Percentiles rank a stretch among this genome's conserved stretches.
These are phyloP conservation scores for Magnolia sinica DNA, from an alignment of 164 flowering plant genomes.

Conservation along the genomic window DNA sequence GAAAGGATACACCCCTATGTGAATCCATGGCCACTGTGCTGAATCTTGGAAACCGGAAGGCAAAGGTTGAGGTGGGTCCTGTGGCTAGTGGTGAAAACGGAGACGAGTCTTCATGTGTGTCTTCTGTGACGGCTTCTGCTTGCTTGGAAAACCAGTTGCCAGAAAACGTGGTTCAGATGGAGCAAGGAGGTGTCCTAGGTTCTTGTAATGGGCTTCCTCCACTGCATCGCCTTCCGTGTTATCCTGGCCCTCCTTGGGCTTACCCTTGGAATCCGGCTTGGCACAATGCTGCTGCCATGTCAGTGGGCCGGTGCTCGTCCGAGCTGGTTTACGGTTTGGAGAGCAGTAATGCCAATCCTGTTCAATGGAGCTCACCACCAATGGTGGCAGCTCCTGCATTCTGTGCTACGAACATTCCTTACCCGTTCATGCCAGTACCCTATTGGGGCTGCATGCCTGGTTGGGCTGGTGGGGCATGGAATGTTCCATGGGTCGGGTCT, in stretches of 20 bases:
- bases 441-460: slow-evolving; percentile 42
- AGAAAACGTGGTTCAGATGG: slow-evolving; percentile 13
- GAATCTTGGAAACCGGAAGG: slow-evolving; percentile 34
- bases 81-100: slow-evolving; percentile 18
- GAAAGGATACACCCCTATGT: slow-evolving; percentile 39
- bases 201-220: slow-evolving; percentile 9
- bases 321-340: slow-evolving; percentile 17
- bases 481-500: slow-evolving; percentile 21
- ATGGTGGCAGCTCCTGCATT: slow-evolving; percentile 23
- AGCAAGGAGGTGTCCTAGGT: slow-evolving; percentile 13
- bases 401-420: slow-evolving; percentile 29
- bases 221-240: slow-evolving; percentile 22
- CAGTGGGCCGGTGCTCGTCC: slow-evolving; percentile 19
- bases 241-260: slow-evolving; percentile 32
- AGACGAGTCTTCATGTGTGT: slow-evolving; percentile 30
- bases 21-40: slow-evolving; percentile 41
- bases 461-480: slow-evolving; percentile 32
- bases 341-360: slow-evolving; percentile 19
- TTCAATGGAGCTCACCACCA: slow-evolving; percentile 44
- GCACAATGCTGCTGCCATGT: slow-evolving; percentile 16
- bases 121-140: slow-evolving; percentile 24
- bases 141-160: slow-evolving; percentile 21
- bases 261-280: slow-evolving; percentile 30
- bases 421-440: slow-evolving; percentile 38
- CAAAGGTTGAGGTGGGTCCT: slow-evolving; percentile 14